phyloP scores from a whole-genome alignment of 805 yeast species.

The Pichia rugopelliculosa region DNA sequence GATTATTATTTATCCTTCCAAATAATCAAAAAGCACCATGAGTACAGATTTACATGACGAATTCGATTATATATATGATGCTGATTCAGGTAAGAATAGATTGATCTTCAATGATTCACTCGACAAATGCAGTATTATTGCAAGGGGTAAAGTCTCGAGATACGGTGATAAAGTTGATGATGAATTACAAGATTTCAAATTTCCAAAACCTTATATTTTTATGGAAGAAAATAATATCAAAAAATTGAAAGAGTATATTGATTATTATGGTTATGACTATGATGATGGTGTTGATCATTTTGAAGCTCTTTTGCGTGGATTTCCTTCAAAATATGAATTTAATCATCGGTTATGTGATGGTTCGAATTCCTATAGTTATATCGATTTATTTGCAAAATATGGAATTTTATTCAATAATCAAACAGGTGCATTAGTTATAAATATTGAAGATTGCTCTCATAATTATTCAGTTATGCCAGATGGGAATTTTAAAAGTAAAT shows the following conservation, averaged over 20 bases:
- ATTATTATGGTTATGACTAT: too few species aligned
- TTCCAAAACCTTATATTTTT: background rate
- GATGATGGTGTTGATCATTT: too few species aligned
- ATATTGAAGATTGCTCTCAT: background rate
- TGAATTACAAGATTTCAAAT: background rate
- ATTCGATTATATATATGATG: background rate
- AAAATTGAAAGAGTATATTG: too few species aligned
- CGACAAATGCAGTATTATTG: background rate
- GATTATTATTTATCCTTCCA: too few species aligned
- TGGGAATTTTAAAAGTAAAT: background rate
- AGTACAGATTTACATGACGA: background rate
- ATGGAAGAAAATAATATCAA: background rate
- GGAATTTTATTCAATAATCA: background rate
- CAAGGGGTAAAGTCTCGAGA: background rate
- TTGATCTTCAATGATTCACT: background rate
- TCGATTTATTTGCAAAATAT: background rate
- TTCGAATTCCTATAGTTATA: background rate
- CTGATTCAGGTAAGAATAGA: background rate
- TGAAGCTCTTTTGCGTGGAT: too few species aligned
- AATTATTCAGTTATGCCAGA: background rate
- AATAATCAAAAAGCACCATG: background rate
- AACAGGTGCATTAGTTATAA: background rate
- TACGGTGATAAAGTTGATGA: background rate
- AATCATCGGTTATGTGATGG: background rate
- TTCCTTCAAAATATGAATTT: background rate